phyloP scores from a whole-genome alignment of 352 stramenopile genomes.

The Phytophthora capsici region DNA sequence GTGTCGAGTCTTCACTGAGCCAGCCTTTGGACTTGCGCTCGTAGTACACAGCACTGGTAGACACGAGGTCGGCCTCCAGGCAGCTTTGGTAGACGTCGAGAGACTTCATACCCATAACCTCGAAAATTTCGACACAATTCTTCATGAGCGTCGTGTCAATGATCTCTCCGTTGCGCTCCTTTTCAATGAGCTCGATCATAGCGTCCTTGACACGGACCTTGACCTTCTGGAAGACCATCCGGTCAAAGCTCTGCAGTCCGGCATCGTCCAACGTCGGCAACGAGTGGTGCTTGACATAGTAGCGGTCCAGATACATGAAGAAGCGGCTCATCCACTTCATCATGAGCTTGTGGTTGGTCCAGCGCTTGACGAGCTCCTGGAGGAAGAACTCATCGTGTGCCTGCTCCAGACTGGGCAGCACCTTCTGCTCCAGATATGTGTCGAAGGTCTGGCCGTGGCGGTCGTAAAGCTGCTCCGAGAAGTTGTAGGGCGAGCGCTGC shows the following conservation, averaged over 20 bases:
- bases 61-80: slow-evolving; percentile 95
- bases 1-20: slow-evolving; percentile 97
- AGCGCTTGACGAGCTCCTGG: slow-evolving; percentile 96
- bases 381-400: slow-evolving; percentile 96
- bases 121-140: slow-evolving; percentile 98
- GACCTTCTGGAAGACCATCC: slow-evolving; percentile 86
- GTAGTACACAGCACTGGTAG: slow-evolving; percentile 95
- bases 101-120: slow-evolving; percentile 97
- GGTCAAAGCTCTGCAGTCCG: slow-evolving; percentile 84
- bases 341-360: slow-evolving; percentile 99
- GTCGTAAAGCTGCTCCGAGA: slow-evolving; percentile 98
- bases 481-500: slow-evolving; percentile 99
- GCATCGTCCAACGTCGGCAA: slow-evolving; percentile 96
- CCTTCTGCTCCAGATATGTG: slow-evolving; percentile 90
- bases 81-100: slow-evolving; percentile 97
- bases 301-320: slow-evolving; percentile 99
- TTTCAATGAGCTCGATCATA: slow-evolving; percentile 97
- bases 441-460: slow-evolving; percentile 94
- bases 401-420: slow-evolving; percentile 88
- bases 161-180: slow-evolving; percentile 97
- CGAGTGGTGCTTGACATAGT: slow-evolving; percentile 98
- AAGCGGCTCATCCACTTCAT: slow-evolving; percentile 99
- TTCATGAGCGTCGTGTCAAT: slow-evolving; percentile 98
- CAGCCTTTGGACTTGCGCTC: slow-evolving; percentile 96
- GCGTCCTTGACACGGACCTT: slow-evolving; percentile 83